Conservation (phyloP, 1,284 basidiomycete species). For the Mycena citricolor region DNA sequence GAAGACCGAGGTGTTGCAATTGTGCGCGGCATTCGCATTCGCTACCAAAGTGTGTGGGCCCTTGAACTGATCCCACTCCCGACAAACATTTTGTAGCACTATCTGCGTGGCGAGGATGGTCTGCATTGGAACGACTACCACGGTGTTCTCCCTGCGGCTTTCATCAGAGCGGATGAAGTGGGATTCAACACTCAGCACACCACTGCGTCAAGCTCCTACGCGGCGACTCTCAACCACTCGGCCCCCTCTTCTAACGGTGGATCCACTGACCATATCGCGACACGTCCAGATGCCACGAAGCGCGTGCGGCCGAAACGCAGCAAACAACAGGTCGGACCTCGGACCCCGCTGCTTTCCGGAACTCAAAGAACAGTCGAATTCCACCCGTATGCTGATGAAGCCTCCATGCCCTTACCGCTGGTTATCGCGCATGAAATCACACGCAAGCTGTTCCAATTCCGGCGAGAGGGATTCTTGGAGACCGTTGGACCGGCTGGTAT, state of each 20-base stretch:
- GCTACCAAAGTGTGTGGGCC: slow-evolving; percentile 59
- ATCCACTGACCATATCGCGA: slow-evolving; percentile 33
- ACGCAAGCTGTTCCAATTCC: slow-evolving; percentile 68
- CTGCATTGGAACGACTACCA: slow-evolving; percentile 63
- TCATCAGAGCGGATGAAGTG: slow-evolving; percentile 45
- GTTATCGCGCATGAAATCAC: slow-evolving; percentile 80
- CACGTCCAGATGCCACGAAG: slow-evolving; percentile 60
- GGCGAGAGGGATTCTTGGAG: slow-evolving; percentile 76
- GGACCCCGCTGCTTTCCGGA: slow-evolving; percentile 59
- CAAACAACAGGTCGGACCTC: slow-evolving; percentile 46
- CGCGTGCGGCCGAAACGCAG: slow-evolving; percentile 65
- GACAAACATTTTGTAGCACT: slow-evolving; percentile 32
- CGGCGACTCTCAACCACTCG: slow-evolving; percentile 42
- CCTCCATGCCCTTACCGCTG: slow-evolving; percentile 71
- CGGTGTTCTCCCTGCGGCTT: slow-evolving; percentile 62
- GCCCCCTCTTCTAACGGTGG: slow-evolving; percentile 25
- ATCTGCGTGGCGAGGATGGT: slow-evolving; percentile 76
- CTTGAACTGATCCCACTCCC: background rate
- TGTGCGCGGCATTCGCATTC: slow-evolving; percentile 67
- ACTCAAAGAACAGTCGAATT: slow-evolving; percentile 63
- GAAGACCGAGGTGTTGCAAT: slow-evolving; percentile 72
- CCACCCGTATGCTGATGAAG: slow-evolving; percentile 49
- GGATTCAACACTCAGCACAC: slow-evolving; percentile 39
- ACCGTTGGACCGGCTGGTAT: slow-evolving; percentile 81
- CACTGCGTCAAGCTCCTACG: slow-evolving; percentile 35